Percentiles rank a stretch among this genome's conserved stretches.
phyloP scores from a whole-genome alignment of 257 asterid genomes.

The Linaria vulgaris region DNA sequence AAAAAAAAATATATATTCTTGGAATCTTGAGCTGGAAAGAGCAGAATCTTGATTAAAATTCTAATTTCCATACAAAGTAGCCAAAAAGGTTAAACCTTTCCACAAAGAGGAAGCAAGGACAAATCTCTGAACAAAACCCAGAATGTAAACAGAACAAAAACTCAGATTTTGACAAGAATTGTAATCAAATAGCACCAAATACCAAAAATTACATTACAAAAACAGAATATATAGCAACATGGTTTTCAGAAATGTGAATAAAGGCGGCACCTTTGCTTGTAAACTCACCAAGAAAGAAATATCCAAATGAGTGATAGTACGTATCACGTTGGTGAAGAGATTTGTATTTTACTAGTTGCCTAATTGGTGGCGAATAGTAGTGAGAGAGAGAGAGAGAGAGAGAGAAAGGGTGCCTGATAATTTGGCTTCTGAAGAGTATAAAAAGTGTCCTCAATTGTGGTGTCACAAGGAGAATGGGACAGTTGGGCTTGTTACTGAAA shows the following conservation, averaged over 20 bases:
- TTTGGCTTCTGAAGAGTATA: conserved; percentile 30
- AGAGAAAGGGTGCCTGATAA: conserved; percentile 21
- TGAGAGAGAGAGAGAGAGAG: no score
- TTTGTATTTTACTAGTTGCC: neutral
- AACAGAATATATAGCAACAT: neutral
- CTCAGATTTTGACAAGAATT: conserved; percentile 9
- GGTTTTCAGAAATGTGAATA: neutral
- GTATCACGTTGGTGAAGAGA: conserved; percentile 1
- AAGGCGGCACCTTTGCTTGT: conserved; percentile 31
- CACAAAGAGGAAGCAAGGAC: neutral
- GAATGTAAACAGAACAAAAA: neutral
- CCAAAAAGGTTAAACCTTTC: conserved; percentile 6
- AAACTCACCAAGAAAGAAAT: conserved; percentile 4
- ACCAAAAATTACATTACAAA: neutral
- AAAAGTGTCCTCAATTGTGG: neutral
- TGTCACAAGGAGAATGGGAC: no score
- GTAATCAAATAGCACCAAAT: conserved; percentile 16
- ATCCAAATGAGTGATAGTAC: no score
- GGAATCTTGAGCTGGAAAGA: neutral
- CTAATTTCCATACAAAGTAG: conserved; percentile 8
- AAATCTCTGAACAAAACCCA: conserved; percentile 16
- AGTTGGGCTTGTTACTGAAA: no score
- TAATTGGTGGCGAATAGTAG: neutral
- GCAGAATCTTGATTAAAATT: neutral
- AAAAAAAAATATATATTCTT: neutral